phyloP scores from a whole-genome alignment of 2,329 filamentous ascomycete genomes.

The Aureobasidium uvarum region DNA sequence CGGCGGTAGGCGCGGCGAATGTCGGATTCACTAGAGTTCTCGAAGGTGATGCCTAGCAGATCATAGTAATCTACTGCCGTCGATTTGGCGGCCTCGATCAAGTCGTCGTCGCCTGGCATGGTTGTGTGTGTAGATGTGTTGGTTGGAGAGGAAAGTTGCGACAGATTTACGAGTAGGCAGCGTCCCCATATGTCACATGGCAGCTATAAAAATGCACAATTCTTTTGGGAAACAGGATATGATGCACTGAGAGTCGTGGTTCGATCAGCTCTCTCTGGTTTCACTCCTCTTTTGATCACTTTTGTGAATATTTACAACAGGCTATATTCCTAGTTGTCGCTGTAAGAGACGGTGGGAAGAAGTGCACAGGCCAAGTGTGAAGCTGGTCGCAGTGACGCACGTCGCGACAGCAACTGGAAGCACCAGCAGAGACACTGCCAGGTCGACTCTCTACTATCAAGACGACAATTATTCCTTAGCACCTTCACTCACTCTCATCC shows the following conservation, averaged over 20 bases:
- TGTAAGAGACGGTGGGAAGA: background rate
- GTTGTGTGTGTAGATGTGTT: background rate
- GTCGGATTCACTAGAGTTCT: constrained; percentile 62
- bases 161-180: background rate
- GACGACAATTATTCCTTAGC: background rate
- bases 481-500: background rate
- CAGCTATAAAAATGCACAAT: background rate
- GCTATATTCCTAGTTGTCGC: background rate
- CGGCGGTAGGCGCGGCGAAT: constrained; percentile 82
- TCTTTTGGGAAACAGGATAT: background rate
- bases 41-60: constrained; percentile 65
- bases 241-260: background rate
- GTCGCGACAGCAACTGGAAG: background rate
- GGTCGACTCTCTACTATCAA: background rate
- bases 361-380: constrained; percentile 1
- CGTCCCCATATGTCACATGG: background rate
- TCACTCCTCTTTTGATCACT: too few species aligned
- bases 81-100: constrained; percentile 45
- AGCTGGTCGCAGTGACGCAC: constrained; percentile 7
- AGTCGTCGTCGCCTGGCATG: constrained; percentile 40
- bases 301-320: background rate
- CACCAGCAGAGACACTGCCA: background rate
- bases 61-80: constrained; percentile 67
- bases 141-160: background rate
- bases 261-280: background rate